Base-by-base conservation (phyloP, 1,284 basidiomycete species). In the Coniophora puteana region DNA sequence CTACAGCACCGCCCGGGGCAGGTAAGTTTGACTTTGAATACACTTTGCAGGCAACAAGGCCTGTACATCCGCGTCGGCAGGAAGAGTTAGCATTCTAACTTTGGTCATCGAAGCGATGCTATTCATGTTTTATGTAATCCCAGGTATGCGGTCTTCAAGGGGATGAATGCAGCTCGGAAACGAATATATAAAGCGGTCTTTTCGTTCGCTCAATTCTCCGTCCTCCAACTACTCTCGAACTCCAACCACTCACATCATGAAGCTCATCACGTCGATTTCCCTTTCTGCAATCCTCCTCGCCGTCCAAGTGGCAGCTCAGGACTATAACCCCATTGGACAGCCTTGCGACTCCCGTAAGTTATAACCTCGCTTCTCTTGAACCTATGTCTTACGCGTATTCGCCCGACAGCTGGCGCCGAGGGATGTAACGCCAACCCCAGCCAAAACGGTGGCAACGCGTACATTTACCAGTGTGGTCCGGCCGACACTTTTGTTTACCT, bases 311-410 rank as follows among this genome's bases (percentile, higher is more conserved):
- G n/a, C n/a, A 1, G 36, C 34, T 6, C 21, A 14, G 11, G 36
- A 29, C 3, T 38, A 38, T 35, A 38, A 38, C 36, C 36, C 36
- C 17, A 38, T 38, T 22, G 36, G 36, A 20, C 18, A 38, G 34
- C 17, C 36, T 1, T 38, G 36, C 8, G 34, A 38, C 36, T 21
- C 36, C 17, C 36, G 32, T 12, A 22, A 35, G 35, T 7, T 36
- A 35, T 38, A 20, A 12, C 18, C 34, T 14, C 23, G 33, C 17
- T 4, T n/a, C n/a, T 36, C n/a, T 4, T 4, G 10, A 21, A 16
- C 8, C 7, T 2, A 8, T 14, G 17, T 4, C 14, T 6, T 5
- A 21, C 3, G n/a, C 37, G 8, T 21, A 36, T 10, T 36, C 16
- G 5, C 7, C 8, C 38, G 13, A 8, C 17, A 16, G 34, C 8